Evolutionary conservation across 2,329 filamentous ascomycete species (phyloP).

Genomic region (Diplodia corticola): DNA sequence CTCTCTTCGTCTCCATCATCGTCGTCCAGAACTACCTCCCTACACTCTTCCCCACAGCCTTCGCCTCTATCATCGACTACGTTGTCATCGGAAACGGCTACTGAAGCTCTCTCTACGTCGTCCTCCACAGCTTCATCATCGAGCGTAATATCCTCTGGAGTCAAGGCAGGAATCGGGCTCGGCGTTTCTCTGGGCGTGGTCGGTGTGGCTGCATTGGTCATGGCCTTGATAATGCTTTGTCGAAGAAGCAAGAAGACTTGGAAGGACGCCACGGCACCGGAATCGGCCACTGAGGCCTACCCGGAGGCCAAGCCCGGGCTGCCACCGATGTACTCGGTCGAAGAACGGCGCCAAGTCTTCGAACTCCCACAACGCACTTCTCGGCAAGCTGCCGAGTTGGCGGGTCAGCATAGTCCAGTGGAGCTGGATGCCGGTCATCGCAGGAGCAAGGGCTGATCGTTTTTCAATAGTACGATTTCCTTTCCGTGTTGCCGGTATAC

Average conservation of each 20-base stretch:
- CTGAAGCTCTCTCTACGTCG: neutral
- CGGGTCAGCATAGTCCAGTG: neutral
- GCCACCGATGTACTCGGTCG: neutral
- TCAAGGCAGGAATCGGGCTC: conserved; percentile 11
- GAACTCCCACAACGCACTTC: neutral
- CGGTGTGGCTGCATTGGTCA: neutral
- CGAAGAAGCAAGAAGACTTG: neutral
- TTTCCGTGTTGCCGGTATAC: too few relatives aligned
- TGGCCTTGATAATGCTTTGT: neutral
- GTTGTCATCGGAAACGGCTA: neutral
- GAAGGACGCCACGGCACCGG: neutral
- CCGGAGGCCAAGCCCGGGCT: neutral
- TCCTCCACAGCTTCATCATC: neutral
- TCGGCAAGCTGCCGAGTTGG: neutral
- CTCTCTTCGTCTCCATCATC: neutral
- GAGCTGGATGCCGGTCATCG: neutral
- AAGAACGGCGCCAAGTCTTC: neutral
- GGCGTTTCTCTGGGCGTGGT: conserved; percentile 5
- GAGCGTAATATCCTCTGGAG: neutral
- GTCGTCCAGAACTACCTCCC: neutral
- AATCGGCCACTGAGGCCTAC: neutral
- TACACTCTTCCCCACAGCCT: neutral
- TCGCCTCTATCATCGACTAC: neutral
- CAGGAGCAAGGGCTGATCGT: neutral
- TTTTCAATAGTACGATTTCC: too few relatives aligned